Conservation (phyloP, 1,284 basidiomycete species). For the Ganoderma resinaceum region DNA sequence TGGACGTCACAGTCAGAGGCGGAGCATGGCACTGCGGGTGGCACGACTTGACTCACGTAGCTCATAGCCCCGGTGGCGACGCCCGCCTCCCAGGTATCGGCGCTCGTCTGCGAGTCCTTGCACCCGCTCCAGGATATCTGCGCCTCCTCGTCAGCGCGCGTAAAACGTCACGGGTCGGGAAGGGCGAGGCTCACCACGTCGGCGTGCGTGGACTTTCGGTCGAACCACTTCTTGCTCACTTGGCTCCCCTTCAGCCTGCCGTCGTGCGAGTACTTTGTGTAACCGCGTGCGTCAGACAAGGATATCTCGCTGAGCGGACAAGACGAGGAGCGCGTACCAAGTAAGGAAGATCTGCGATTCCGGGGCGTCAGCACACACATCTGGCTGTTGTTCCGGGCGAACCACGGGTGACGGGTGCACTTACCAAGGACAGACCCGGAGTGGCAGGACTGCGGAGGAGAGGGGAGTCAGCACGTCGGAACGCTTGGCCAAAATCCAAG, state of each 20-base stretch:
- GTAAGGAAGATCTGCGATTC: constrained; percentile 62
- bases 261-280: constrained; percentile 66
- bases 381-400: background rate
- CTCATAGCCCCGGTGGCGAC: constrained; percentile 91
- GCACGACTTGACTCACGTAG: constrained; percentile 52
- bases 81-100: constrained; percentile 86
- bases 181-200: constrained; percentile 52
- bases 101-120: constrained; percentile 93
- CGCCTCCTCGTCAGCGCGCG: background rate
- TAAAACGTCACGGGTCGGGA: background rate
- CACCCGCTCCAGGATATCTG: constrained; percentile 88
- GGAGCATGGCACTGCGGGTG: background rate
- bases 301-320: background rate
- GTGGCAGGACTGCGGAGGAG: constrained; percentile 63
- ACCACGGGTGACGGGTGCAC: constrained; percentile 22
- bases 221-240: constrained; percentile 45
- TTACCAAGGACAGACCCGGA: constrained; percentile 67
- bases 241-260: constrained; percentile 62
- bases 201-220: constrained; percentile 48
- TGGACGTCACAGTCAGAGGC: background rate
- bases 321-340: constrained; percentile 47
- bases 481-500: background rate
- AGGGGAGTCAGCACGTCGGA: constrained; percentile 14
- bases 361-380: background rate
- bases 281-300: background rate